A percentile compares a stretch with the other conserved stretches of the same genome.
Evolutionary conservation across 208 protist genomes (phyloP).

Genomic region (Trypanosoma avium): DNA sequence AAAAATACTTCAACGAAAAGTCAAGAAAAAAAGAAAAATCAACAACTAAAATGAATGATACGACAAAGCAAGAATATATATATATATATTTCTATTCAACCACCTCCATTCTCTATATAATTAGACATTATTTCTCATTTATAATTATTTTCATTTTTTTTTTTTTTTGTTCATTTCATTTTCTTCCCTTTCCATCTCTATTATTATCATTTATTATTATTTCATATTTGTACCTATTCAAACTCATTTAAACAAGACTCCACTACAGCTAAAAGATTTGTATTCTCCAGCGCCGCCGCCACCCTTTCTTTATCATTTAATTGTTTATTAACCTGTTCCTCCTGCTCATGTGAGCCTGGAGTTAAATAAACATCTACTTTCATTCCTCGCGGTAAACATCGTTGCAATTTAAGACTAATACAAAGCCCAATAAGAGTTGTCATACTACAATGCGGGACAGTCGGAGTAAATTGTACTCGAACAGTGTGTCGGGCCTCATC

Average conservation of each 20-base stretch:
- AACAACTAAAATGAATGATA: no score
- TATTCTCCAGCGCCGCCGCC: conserved; percentile 97
- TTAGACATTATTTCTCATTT: no score
- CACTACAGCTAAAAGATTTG: conserved; percentile 81
- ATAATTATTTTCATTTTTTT: neutral
- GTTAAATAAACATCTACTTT: conserved; percentile 95
- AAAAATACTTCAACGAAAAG: no score
- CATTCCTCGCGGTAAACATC: conserved; percentile 92
- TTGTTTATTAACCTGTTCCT: conserved; percentile 98
- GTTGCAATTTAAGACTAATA: conserved; percentile 95
- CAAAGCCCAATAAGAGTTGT: conserved; percentile 98
- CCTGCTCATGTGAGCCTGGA: conserved; percentile 93
- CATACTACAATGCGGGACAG: conserved; percentile 98
- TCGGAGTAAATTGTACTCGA: conserved; percentile 96
- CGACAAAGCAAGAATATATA: no score
- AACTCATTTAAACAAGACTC: conserved; percentile 84
- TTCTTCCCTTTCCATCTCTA: neutral
- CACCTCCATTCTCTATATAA: no score
- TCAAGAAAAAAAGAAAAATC: no score
- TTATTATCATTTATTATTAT: neutral
- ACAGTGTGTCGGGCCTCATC: conserved; percentile 73
- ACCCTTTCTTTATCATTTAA: conserved; percentile 99
- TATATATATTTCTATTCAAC: no score
- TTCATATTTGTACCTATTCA: conserved; percentile 24
- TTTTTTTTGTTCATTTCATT: neutral